phyloP scores from a whole-genome alignment of 2,329 filamentous ascomycete species.

The Botrytis hyacinthi region DNA sequence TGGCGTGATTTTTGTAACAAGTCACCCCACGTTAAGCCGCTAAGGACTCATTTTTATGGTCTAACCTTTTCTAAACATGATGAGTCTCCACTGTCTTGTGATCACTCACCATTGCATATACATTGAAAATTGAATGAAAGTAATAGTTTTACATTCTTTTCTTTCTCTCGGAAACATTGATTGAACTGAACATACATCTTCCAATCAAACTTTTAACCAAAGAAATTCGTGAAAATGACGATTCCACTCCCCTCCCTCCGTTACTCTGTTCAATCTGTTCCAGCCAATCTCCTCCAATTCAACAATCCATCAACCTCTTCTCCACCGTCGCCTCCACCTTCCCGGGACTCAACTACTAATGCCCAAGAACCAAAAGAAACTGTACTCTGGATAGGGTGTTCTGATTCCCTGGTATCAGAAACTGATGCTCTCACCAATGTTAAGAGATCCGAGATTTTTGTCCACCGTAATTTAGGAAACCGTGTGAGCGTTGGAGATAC shows the following conservation, averaged over 20 bases:
- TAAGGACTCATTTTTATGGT: background rate
- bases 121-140: background rate
- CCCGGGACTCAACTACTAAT: background rate
- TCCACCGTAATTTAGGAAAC: constrained; percentile 70
- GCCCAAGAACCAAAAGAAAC: constrained; percentile 40
- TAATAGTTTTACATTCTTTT: background rate
- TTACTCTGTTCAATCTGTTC: constrained; percentile 8
- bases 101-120: background rate
- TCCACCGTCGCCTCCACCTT: constrained; percentile 9
- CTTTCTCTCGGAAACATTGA: background rate
- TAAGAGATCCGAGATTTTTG: constrained; percentile 65
- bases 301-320: background rate
- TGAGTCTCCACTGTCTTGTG: constrained; percentile 5
- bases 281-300: constrained; percentile 5
- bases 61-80: background rate
- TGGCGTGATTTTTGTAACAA: constrained; percentile 21
- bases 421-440: constrained; percentile 57
- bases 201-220: background rate
- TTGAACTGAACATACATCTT: background rate
- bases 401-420: constrained; percentile 64
- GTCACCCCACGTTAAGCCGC: constrained; percentile 12
- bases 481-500: constrained; percentile 59
- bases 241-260: constrained; percentile 12
- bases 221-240: constrained; percentile 2
- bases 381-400: constrained; percentile 67